phyloP scores from a whole-genome alignment of 495 filamentous ascomycete species.

The Penicillium antarcticum region DNA sequence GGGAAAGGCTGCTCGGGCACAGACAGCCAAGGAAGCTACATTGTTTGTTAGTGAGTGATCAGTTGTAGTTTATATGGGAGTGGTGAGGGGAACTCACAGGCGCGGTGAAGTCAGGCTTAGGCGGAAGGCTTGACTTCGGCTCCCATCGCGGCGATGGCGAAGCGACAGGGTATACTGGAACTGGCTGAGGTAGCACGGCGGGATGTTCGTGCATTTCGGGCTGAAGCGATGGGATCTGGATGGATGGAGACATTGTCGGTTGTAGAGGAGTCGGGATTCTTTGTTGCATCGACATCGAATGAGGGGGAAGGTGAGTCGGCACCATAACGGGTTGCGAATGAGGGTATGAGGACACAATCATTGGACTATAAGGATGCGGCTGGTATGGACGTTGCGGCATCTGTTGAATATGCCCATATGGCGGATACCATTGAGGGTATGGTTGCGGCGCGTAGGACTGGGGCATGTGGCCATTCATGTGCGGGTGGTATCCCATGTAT shows the following conservation, averaged over 20 bases:
- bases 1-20: slow-evolving; percentile 66
- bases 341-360: slow-evolving; percentile 50
- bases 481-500: slow-evolving; percentile 45
- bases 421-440: slow-evolving; percentile 45
- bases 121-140: slow-evolving; percentile 18
- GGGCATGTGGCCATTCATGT: slow-evolving; percentile 45
- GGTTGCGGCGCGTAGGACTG: slow-evolving; percentile 42
- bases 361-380: slow-evolving; percentile 42
- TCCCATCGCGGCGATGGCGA: slow-evolving; percentile 32
- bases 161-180: slow-evolving; percentile 25
- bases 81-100: slow-evolving; percentile 52
- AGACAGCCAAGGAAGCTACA: slow-evolving; percentile 81
- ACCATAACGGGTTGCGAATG: slow-evolving; percentile 41
- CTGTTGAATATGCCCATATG: slow-evolving; percentile 44
- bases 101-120: slow-evolving; percentile 52
- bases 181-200: slow-evolving; percentile 21
- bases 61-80: not conserved
- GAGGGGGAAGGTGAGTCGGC: slow-evolving; percentile 37
- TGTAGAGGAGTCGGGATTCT: slow-evolving; percentile 42
- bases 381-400: slow-evolving; percentile 37
- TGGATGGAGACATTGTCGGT: slow-evolving; percentile 39
- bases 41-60: slow-evolving; percentile 6
- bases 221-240: slow-evolving; percentile 23
- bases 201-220: slow-evolving; percentile 35
- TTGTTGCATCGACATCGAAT: slow-evolving; percentile 35